These are phyloP conservation scores for Beauveria brongniartii DNA, from an alignment of 2,329 filamentous ascomycete genomes.

Conservation along the genomic window DNA sequence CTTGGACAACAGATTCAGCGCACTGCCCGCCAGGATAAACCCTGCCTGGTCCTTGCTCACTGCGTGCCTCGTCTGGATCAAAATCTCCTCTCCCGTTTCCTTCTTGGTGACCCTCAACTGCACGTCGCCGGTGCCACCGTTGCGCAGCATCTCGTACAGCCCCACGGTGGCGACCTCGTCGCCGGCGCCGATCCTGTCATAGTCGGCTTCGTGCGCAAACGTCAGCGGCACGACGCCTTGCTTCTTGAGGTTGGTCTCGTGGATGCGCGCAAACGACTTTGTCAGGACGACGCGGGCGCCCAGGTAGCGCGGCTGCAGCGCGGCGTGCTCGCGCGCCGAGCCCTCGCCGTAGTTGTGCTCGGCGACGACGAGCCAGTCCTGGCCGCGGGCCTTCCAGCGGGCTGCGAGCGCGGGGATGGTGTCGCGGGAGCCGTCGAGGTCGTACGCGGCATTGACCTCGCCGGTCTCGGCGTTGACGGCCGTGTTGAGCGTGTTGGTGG, in stretches of 20 bases:
- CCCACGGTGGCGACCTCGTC: constrained; percentile 80
- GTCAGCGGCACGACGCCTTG: constrained; percentile 94
- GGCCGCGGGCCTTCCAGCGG: constrained; percentile 67
- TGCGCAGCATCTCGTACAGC: constrained; percentile 70
- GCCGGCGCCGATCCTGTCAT: constrained; percentile 72
- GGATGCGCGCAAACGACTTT: constrained; percentile 85
- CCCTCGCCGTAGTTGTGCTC: constrained; percentile 98
- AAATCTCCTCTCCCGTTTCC: constrained; percentile 52
- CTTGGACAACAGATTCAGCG: constrained; percentile 81
- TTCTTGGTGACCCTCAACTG: constrained; percentile 55
- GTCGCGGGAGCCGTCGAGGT: constrained; percentile 64
- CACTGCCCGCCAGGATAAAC: constrained; percentile 90
- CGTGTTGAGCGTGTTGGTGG: constrained; percentile 92
- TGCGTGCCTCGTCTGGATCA: constrained; percentile 76
- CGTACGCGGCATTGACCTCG: constrained; percentile 88
- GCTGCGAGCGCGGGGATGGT: constrained; percentile 83
- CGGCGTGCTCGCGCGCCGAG: constrained; percentile 81
- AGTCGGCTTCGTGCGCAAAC: constrained; percentile 81
- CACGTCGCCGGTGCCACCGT: constrained; percentile 71
- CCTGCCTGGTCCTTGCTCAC: constrained; percentile 83
- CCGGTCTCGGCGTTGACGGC: constrained; percentile 87
- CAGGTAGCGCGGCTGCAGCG: constrained; percentile 83
- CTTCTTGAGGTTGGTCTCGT: constrained; percentile 95
- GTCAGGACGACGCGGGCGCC: constrained; percentile 75
- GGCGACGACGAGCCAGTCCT: constrained; percentile 87